Base-by-base conservation (phyloP, 352 stramenopile genomes). In the Bremia lactucae region DNA sequence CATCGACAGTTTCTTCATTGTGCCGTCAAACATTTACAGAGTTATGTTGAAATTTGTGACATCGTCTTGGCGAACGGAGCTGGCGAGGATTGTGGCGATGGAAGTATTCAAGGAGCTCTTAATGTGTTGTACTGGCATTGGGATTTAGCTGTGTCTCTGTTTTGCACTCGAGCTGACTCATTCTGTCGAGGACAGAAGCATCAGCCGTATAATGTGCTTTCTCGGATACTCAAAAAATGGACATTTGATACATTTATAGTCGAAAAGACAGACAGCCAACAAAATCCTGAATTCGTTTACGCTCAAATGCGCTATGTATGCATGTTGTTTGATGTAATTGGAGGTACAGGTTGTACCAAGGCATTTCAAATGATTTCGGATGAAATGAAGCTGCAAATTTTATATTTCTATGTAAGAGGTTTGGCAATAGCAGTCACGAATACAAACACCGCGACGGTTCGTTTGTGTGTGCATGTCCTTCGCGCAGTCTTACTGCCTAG, bases 111-210 rank as follows among this genome's bases (percentile, higher is more conserved):
- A 28, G 49, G 21, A 23, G 42, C 31, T 6, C 4, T 70, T 4
- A 46, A 64, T 15, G 59, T 71, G 44, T 11, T 84, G 0, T 58
- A 49, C n/a, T 88, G 76, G 76, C 72, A 88, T 36, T 88, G 72
- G 76, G 68, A 62, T 10, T 45, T 59, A 19, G 59, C 53, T 1
- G 61, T 47, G 6, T 40, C 68, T 49, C 51, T 80, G 29, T 16
- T 86, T 42, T 84, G 72, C 44, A 55, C 64, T 3, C 66, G 76
- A 11, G 72, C 59, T 31, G 48, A 65, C 6, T 31, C 16, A 26
- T 50, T 55, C 1, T 46, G 62, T n/a, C 21, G 36, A 1, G 50
- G 65, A 13, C 50, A 54, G 39, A 68, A 61, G 36, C 33, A 43
- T 3, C 53, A 56, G 5, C 25, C 41, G 16, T 22, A 14, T 0